Evolutionary conservation across 352 stramenopile genomes (phyloP), one percentile per base, ranked within the genome.

Genomic region (Blastocystis sp.): DNA sequence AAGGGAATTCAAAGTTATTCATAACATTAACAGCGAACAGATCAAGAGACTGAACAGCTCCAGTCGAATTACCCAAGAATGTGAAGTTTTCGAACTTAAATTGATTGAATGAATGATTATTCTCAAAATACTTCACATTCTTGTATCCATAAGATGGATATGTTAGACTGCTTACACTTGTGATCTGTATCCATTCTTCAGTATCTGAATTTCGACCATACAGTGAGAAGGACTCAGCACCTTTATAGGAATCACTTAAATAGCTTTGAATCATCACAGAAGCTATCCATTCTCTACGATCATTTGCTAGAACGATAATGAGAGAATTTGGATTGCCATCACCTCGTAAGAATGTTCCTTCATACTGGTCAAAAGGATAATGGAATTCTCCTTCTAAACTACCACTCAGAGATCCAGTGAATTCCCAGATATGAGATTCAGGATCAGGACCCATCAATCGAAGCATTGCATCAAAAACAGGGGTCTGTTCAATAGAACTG

Each of bases 41-140:
- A 32, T 61, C 27, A n/a, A 61, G 54, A 16, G 54, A 61, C 54
- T 61, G 54, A 61, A 61, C 12, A 32, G 12, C 32, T 32, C 65
- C 49, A 24, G 39, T n/a, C 3, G 65, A 54, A 24, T 3, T 29
- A 29, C 52, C 65, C 5, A 5, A 24, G 7, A 19, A 52, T n/a
- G 32, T n/a, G 65, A 75, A 56, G 65, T 75, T 75, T 29, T 75
- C 65, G 24, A 75, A 75, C 4, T 42, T 32, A 19, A 54, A 75
- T 32, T 75, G 65, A 29, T 75, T 75, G 5, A 24, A 75, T 4
- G 65, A 19, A 12, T 75, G 49, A 46, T 75, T 75, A 32, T 54
- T 75, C 3, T 19, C 14, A 24, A 75, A 54, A 19, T 54, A 75
- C 6, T 39, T 6, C 21, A 39, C 42, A 32, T 39, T 27, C 5